phyloP scores from a whole-genome alignment of 106 monocot species.

The Allium sativum region DNA sequence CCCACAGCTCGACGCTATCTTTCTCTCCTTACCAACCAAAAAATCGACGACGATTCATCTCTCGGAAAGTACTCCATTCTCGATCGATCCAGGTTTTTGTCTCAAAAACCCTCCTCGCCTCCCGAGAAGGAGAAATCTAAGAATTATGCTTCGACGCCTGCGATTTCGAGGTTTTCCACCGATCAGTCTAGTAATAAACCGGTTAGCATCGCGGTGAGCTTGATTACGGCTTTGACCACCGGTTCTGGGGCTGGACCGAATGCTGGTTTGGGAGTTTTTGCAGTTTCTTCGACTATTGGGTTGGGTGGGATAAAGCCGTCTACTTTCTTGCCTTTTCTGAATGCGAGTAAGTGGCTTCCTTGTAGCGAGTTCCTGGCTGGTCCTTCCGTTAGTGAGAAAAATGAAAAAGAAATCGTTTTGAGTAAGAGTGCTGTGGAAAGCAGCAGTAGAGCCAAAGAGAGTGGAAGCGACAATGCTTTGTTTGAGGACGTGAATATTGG shows the following conservation, averaged over 20 bases:
- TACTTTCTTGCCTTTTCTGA: slow-evolving; percentile 51
- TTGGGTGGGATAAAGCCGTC: slow-evolving; percentile 43
- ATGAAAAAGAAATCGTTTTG: not conserved
- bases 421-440: not conserved
- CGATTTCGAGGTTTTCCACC: not conserved
- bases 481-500: not conserved
- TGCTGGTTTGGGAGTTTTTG: slow-evolving; percentile 26
- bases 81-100: slow-evolving; percentile 3
- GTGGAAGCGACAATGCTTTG: slow-evolving; percentile 2
- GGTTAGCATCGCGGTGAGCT: slow-evolving; percentile 21
- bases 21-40: slow-evolving; percentile 13
- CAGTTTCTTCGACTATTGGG: slow-evolving; percentile 27
- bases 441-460: not conserved
- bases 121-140: slow-evolving; percentile 4
- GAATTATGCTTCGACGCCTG: not conserved
- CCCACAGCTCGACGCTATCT: slow-evolving; percentile 12
- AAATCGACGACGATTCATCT: slow-evolving; percentile 2
- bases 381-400: slow-evolving; percentile 6
- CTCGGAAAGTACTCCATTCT: not conserved
- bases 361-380: slow-evolving; percentile 68
- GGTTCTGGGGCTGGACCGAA: slow-evolving; percentile 17
- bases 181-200: slow-evolving; percentile 3
- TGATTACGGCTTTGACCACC: slow-evolving; percentile 37
- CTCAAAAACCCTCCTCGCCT: not conserved
- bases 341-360: slow-evolving; percentile 70